Percentiles rank a stretch among this genome's conserved stretches.
Evolutionary conservation across 2,329 filamentous ascomycete genomes (phyloP).

Genomic region (Ambrosiella xylebori): DNA sequence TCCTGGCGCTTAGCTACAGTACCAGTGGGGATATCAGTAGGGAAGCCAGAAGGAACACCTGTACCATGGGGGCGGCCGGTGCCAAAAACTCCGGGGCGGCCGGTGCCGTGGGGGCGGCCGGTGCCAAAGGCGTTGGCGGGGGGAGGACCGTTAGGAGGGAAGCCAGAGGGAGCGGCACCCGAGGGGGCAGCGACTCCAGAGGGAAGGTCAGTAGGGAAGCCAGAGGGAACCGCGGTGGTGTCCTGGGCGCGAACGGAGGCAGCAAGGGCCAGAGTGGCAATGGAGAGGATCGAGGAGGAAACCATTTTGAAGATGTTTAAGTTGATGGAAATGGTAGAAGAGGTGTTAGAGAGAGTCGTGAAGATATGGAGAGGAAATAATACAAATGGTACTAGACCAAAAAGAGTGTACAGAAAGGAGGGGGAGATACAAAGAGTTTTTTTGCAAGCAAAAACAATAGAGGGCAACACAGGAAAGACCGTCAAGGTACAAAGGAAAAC

Average conservation of each 20-base stretch:
- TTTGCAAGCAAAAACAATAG: not conserved
- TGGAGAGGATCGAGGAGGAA: conserved; percentile 6
- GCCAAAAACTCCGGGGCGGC: not conserved
- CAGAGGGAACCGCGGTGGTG: not conserved
- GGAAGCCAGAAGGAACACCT: not conserved
- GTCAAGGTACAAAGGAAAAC: conserved; percentile 9
- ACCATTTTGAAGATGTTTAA: conserved; percentile 6
- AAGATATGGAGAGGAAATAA: not conserved
- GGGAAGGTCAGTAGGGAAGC: conserved; percentile 5
- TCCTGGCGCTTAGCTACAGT: too few species aligned
- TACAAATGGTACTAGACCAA: not conserved
- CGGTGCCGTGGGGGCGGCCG: conserved; percentile 1
- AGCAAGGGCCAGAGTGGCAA: conserved; percentile 6
- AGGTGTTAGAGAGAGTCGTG: not conserved
- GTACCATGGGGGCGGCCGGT: not conserved
- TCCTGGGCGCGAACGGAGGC: conserved; percentile 5
- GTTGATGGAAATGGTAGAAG: not conserved
- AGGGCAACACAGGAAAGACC: not conserved
- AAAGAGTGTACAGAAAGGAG: not conserved
- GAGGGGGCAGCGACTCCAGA: not conserved
- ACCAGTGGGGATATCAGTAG: too few species aligned
- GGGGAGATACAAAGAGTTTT: not conserved
- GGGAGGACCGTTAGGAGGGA: not conserved
- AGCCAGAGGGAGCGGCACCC: not conserved
- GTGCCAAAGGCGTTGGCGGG: not conserved